Conservation (phyloP, 768 basidiomycete species). For the Hypholoma sublateritium region DNA sequence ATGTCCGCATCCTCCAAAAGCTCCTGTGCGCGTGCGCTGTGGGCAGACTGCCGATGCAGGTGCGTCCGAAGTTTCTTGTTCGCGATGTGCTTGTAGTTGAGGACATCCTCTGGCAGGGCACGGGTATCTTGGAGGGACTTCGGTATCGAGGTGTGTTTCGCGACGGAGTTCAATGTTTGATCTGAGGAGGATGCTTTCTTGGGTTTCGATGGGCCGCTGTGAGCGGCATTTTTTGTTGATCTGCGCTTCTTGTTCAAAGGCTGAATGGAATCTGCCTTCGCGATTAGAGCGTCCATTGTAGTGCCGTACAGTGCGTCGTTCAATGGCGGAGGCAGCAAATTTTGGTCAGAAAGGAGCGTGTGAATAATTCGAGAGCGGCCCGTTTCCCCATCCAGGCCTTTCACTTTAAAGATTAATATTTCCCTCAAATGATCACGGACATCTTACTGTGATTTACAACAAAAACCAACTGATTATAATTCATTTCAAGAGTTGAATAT, state of each 20-base stretch:
- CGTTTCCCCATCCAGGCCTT: too few species aligned
- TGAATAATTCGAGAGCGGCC: background rate
- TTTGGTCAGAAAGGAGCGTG: background rate
- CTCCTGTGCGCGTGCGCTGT: conserved; percentile 59
- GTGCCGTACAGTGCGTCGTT: background rate
- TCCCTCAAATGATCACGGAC: too few species aligned
- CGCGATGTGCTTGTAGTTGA: conserved; percentile 59
- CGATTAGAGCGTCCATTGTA: conserved; percentile 73
- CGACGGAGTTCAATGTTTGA: conserved; percentile 56
- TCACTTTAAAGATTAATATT: too few species aligned
- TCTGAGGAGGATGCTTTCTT: conserved; percentile 36
- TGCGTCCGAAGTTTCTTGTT: conserved; percentile 78
- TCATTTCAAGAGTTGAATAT: too few species aligned
- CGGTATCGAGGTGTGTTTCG: conserved; percentile 60
- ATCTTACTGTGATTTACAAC: too few species aligned
- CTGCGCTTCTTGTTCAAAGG: conserved; percentile 49
- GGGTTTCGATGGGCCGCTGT: conserved; percentile 20
- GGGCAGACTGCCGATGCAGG: conserved; percentile 59
- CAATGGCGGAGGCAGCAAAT: background rate
- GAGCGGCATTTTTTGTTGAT: conserved; percentile 15
- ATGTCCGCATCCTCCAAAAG: conserved; percentile 72
- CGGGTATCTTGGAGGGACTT: conserved; percentile 61
- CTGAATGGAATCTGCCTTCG: conserved; percentile 61
- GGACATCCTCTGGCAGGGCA: conserved; percentile 44
- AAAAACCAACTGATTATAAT: too few species aligned